Conservation (phyloP, 176 grass and related monocot species). For the Puccinellia tenuiflora region DNA sequence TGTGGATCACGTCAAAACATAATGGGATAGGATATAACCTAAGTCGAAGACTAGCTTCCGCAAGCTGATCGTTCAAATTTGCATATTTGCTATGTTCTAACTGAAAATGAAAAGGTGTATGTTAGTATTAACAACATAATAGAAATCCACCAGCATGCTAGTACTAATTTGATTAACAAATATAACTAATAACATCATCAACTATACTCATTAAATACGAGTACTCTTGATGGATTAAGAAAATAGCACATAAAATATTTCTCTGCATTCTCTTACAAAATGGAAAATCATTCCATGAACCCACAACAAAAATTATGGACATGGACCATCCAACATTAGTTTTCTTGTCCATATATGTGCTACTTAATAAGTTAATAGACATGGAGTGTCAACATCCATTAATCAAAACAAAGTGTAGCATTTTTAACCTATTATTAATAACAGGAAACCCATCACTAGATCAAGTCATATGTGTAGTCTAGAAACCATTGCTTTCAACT, state of each 20-base stretch:
- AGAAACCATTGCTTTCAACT: neutral
- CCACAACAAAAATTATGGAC: neutral
- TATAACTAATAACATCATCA: neutral
- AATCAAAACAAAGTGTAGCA: neutral
- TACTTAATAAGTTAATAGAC: neutral
- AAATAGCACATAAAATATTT: neutral
- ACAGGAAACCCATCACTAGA: neutral
- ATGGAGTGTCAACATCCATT: neutral
- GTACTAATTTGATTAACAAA: neutral
- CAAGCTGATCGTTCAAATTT: constrained; percentile 77
- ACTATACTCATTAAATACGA: too few relatives aligned
- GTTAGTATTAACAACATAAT: constrained; percentile 7
- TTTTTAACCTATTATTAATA: neutral
- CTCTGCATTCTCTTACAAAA: neutral
- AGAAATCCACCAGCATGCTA: neutral
- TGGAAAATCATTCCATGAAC: neutral
- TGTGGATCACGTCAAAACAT: neutral
- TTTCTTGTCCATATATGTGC: neutral
- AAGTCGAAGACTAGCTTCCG: constrained; percentile 68
- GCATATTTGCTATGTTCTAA: constrained; percentile 73
- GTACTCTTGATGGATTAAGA: too few relatives aligned
- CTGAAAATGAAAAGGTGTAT: constrained; percentile 31
- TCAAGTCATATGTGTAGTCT: neutral
- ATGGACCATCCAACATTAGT: neutral
- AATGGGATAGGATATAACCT: constrained; percentile 41